These are phyloP conservation scores for Kwoniella bestiolae DNA, from an alignment of 768 basidiomycete genomes.

Conservation along the genomic window DNA sequence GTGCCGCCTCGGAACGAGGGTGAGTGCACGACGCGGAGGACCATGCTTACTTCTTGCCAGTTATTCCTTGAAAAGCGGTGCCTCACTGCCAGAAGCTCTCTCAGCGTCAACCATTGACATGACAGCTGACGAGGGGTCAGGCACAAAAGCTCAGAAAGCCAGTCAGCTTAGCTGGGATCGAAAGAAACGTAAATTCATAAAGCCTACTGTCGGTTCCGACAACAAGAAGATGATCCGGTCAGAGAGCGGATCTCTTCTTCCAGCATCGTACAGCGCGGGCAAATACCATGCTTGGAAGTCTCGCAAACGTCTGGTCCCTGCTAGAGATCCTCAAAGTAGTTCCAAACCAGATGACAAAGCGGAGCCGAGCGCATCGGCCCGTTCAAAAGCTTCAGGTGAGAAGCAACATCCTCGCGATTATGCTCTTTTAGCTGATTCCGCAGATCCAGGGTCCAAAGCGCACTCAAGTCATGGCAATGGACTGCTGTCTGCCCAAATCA, in stretches of 20 bases:
- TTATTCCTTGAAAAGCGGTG: constrained; percentile 78
- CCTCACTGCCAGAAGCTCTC: constrained; percentile 67
- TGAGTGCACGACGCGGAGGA: constrained; percentile 55
- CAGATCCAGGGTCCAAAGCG: no score
- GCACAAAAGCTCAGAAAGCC: constrained; percentile 59
- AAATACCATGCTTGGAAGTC: constrained; percentile 90
- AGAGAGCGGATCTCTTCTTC: constrained; percentile 87
- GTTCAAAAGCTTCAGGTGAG: not conserved
- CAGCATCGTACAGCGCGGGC: constrained; percentile 89
- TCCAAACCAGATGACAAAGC: no score
- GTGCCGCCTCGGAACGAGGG: constrained; percentile 87
- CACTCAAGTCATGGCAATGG: not conserved
- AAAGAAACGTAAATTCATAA: constrained; percentile 91
- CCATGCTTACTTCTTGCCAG: not conserved
- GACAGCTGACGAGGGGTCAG: constrained; percentile 72
- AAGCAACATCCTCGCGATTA: not conserved
- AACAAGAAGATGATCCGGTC: constrained; percentile 92
- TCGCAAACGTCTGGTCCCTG: not conserved
- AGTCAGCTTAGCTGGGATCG: constrained; percentile 87
- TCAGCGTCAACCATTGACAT: constrained; percentile 77
- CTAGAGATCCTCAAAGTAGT: not conserved
- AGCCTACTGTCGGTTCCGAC: constrained; percentile 82
- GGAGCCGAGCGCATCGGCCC: no score
- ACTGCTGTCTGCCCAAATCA: not conserved
- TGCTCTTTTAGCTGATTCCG: no score